A percentile compares a stretch with the other conserved stretches of the same genome.
phyloP scores from a whole-genome alignment of 163 green algal genomes.

The Botryococcus braunii region DNA sequence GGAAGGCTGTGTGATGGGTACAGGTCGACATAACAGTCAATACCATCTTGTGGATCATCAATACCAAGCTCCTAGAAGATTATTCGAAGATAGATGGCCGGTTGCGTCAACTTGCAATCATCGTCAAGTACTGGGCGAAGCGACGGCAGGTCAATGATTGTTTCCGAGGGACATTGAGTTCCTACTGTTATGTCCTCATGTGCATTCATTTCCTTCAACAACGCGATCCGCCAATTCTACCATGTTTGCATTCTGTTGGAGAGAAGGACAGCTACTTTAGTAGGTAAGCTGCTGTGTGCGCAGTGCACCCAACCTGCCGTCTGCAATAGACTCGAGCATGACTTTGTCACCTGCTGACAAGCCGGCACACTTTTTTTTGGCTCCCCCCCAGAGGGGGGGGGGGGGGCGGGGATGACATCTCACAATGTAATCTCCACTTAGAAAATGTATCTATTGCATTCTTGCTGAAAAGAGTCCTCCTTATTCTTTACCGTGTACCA shows the following conservation, averaged over 20 bases:
- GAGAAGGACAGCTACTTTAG: too few species aligned
- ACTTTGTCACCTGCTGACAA: too few species aligned
- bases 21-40: slow-evolving; percentile 82
- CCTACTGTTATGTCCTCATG: slow-evolving; percentile 89
- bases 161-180: slow-evolving; percentile 83
- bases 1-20: slow-evolving; percentile 1
- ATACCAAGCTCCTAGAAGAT: slow-evolving; percentile 77
- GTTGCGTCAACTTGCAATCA: slow-evolving; percentile 31
- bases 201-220: slow-evolving; percentile 78
- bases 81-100: slow-evolving; percentile 65
- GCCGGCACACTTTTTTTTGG: too few species aligned
- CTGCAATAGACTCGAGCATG: too few species aligned
- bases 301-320: too few species aligned
- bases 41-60: slow-evolving; percentile 79
- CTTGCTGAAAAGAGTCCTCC: too few species aligned
- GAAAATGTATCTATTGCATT: too few species aligned
- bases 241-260: slow-evolving; percentile 64
- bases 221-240: slow-evolving; percentile 68
- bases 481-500: too few species aligned
- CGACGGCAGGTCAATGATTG: slow-evolving; percentile 74
- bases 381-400: too few species aligned
- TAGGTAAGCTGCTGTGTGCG: too few species aligned
- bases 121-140: slow-evolving; percentile 94
- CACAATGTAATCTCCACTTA: too few species aligned
- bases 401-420: too few species aligned